phyloP scores from a whole-genome alignment of 306 rosid genomes.

The Glycine soja region DNA sequence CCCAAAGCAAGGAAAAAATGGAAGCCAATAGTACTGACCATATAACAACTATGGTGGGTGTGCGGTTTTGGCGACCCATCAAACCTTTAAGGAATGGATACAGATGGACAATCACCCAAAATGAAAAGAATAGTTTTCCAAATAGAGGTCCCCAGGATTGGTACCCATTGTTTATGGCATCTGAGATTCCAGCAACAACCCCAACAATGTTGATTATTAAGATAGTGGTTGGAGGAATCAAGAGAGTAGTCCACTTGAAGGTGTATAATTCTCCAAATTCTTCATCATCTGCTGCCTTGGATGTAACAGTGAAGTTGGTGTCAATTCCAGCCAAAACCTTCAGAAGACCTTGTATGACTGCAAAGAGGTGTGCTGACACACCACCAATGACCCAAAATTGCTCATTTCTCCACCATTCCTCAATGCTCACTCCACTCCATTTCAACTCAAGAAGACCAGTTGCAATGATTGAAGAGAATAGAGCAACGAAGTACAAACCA shows the following conservation, averaged over 20 bases:
- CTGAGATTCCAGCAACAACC: constrained; percentile 94
- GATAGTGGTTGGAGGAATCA: constrained; percentile 93
- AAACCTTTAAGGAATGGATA: constrained; percentile 97
- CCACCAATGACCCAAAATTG: constrained; percentile 99
- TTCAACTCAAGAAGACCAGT: constrained; percentile 94
- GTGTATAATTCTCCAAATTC: constrained; percentile 86
- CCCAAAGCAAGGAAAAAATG: constrained; percentile 95
- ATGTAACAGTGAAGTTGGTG: constrained; percentile 88
- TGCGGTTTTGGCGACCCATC: constrained; percentile 96
- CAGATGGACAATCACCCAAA: constrained; percentile 97
- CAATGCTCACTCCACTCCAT: constrained; percentile 99
- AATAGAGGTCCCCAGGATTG: constrained; percentile 97
- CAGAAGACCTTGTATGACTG: constrained; percentile 90
- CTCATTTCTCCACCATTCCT: constrained; percentile 99
- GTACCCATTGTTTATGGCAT: constrained; percentile 93
- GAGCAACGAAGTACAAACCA: constrained; percentile 78
- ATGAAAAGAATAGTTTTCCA: constrained; percentile 95
- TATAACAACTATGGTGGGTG: constrained; percentile 94
- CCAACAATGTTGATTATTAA: constrained; percentile 91
- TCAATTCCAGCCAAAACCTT: constrained; percentile 93
- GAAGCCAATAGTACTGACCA: constrained; percentile 98
- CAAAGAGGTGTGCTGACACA: constrained; percentile 89
- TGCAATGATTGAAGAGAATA: constrained; percentile 83
- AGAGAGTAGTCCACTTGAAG: constrained; percentile 91
- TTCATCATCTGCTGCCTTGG: constrained; percentile 92